Base-by-base conservation (phyloP, 2,329 filamentous ascomycete genomes). In the Chaetomium sp. region DNA sequence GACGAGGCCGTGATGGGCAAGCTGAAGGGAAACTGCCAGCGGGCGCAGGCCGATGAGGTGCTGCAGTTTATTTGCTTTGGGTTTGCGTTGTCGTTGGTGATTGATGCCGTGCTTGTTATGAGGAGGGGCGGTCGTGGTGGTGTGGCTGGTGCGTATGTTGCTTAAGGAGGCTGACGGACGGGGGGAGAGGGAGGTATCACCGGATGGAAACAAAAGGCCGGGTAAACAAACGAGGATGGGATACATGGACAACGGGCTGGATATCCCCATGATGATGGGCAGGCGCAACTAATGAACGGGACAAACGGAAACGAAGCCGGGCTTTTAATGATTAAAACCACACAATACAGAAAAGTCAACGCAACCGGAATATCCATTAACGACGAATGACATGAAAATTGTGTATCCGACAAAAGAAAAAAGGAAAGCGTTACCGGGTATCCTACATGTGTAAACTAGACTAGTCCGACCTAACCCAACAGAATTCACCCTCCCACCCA, bases 31-130 rank as follows among this genome's bases (percentile, higher is more conserved):
- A 59, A 56, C 53, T 65, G 63, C 52, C 49, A 58, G 35, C 63
- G 59, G 8, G 61, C 54, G 1, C 45, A 58, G 35, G 52, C 58
- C 6, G 57, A 61, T 43, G 55, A 64, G 55, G 37, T 58, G 3
- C 36, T 65, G 19, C 58, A 61, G 55, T 65, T 65, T 33, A 38
- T 65, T 34, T 53, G 52, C 11, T 59, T 62, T 37, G 62, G 19
- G 1, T 1, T 61, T 2, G 49, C 45, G 5, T 3, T 55, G 2
- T 56, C 6, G 2, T 11, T 64, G 37, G 32, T 60, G 5, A 55
- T 12, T 14, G 5, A 60, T 14, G 58, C 53, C 5, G 60, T 45
- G 27, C 10, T 59, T 14, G 43, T 47, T n/a, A 42, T 49, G 54
- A 27, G 55, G n/a, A 56, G 52, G 52, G 59, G 19, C 6, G 35